Evolutionary conservation across 257 asterid genomes (phyloP).

Genomic region (Nicotiana knightiana): DNA sequence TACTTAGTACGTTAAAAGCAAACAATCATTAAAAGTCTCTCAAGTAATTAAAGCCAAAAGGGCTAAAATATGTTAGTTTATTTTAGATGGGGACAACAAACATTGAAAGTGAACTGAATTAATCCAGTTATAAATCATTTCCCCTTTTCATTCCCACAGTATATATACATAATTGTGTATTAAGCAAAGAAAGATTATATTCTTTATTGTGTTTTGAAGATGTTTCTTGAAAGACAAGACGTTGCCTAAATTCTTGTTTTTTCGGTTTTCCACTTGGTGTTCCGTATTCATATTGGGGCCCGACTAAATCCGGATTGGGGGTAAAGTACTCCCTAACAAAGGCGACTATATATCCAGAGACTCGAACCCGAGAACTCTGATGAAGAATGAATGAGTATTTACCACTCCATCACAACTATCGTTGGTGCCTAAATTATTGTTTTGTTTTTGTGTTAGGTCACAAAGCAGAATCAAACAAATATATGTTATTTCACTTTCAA

Average conservation of each 20-base stretch:
- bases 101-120: not conserved
- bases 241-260: not conserved
- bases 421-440: not conserved
- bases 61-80: too few species aligned
- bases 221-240: not conserved
- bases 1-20: too few species aligned
- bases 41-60: too few species aligned
- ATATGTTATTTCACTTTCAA: not conserved
- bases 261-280: too few species aligned
- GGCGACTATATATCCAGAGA: too few species aligned
- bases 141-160: not conserved
- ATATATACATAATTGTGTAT: not conserved
- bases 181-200: not conserved
- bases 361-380: too few species aligned
- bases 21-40: too few species aligned
- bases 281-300: too few species aligned
- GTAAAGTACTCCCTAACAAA: too few species aligned
- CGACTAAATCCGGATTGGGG: too few species aligned
- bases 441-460: not conserved
- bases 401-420: too few species aligned
- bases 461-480: not conserved
- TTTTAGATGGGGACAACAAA: not conserved
- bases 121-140: not conserved
- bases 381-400: too few species aligned
- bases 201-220: not conserved